Conservation (phyloP, 345 rosid species). For the Sonneratia caseolaris region DNA sequence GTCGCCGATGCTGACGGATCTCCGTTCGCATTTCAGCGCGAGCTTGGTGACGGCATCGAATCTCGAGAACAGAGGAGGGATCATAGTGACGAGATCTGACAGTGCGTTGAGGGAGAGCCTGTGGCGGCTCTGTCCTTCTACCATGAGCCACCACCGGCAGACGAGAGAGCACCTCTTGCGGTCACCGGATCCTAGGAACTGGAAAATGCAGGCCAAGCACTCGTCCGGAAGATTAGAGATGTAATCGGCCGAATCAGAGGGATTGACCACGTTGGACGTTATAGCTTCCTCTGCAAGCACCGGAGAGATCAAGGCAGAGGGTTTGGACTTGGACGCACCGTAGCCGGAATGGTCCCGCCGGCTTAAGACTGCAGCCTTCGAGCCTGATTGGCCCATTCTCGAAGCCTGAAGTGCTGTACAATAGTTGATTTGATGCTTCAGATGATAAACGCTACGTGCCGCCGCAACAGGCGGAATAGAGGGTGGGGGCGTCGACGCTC, state of each 20-base stretch:
- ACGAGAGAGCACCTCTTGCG: constrained; percentile 67
- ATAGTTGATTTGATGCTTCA: background rate
- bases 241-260: constrained; percentile 29
- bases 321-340: constrained; percentile 20
- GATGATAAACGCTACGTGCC: background rate
- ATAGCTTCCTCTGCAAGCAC: constrained; percentile 23
- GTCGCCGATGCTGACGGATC: constrained; percentile 61
- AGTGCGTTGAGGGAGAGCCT: constrained; percentile 69
- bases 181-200: constrained; percentile 45
- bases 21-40: constrained; percentile 75
- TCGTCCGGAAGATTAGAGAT: constrained; percentile 69
- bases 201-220: constrained; percentile 68
- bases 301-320: constrained; percentile 19
- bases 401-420: constrained; percentile 3
- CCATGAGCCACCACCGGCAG: constrained; percentile 56
- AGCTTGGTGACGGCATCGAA: constrained; percentile 85
- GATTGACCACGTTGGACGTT: background rate
- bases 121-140: constrained; percentile 83
- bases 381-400: constrained; percentile 74
- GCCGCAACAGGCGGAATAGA: background rate
- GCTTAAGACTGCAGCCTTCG: constrained; percentile 38
- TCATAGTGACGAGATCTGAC: constrained; percentile 41
- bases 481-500: background rate
- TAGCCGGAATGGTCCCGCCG: constrained; percentile 19
- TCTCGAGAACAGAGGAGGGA: constrained; percentile 55